A percentile compares a stretch with the other conserved stretches of the same genome.
Evolutionary conservation across 2,329 filamentous ascomycete species (phyloP).

Genomic region (Talaromyces sp.): DNA sequence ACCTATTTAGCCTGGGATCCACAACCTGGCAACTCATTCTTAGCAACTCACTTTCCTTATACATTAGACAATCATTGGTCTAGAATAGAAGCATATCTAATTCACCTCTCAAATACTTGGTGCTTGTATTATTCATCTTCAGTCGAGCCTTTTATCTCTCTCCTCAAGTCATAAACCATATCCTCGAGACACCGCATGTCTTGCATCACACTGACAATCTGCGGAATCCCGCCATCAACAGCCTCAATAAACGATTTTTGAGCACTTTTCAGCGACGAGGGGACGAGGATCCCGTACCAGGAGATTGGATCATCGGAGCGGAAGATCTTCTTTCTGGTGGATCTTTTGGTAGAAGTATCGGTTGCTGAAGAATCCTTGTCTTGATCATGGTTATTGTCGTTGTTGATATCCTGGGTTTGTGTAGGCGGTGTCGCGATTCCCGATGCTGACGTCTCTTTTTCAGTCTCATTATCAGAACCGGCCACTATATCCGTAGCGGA

Average conservation of each 20-base stretch:
- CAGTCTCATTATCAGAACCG: not conserved
- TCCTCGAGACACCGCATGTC: conserved; percentile 43
- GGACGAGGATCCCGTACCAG: conserved; percentile 50
- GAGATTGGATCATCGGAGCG: conserved; percentile 42
- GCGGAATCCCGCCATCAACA: conserved; percentile 34
- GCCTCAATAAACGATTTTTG: conserved; percentile 43
- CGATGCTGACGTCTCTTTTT: not conserved
- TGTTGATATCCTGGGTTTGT: conserved; percentile 9
- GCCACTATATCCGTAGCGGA: not conserved
- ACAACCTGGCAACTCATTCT: not conserved
- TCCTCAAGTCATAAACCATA: conserved; percentile 32
- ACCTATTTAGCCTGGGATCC: conserved; percentile 41
- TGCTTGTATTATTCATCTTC: not conserved
- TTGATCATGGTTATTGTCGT: not conserved
- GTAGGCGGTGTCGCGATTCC: conserved; percentile 2
- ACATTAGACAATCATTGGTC: not conserved
- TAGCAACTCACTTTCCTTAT: conserved; percentile 8
- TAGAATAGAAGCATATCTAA: not conserved
- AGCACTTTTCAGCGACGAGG: conserved; percentile 42
- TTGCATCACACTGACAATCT: conserved; percentile 35
- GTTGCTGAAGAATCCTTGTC: not conserved
- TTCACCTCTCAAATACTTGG: not conserved
- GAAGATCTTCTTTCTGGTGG: conserved; percentile 22
- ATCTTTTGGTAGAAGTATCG: conserved; percentile 5
- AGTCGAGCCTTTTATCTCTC: conserved; percentile 19